phyloP scores from a whole-genome alignment of 352 stramenopile genomes.

The Plasmopara halstedii region DNA sequence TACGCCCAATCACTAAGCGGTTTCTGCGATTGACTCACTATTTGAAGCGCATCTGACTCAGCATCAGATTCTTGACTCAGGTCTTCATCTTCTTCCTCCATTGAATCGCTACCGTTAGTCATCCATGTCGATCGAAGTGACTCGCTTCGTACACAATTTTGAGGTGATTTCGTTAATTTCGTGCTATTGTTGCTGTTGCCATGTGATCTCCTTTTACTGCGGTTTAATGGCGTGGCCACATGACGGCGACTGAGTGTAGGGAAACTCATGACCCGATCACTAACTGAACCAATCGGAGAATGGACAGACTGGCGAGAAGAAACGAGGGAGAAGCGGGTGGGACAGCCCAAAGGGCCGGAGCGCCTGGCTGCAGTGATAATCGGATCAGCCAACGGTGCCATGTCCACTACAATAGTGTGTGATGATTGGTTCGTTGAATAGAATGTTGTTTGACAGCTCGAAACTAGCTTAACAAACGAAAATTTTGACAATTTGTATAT shows the following conservation, averaged over 20 bases:
- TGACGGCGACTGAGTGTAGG: constrained; percentile 5
- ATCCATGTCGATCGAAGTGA: constrained; percentile 34
- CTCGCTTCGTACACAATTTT: constrained; percentile 18
- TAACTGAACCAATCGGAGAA: constrained; percentile 11
- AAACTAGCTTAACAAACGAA: too few relatives aligned
- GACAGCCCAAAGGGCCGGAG: too few relatives aligned
- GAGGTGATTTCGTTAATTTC: too few relatives aligned
- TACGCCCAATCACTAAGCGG: constrained; percentile 39
- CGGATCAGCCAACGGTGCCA: too few relatives aligned
- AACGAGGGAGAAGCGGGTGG: too few relatives aligned
- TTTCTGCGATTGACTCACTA: constrained; percentile 5
- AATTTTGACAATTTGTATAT: too few relatives aligned
- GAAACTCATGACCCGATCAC: constrained; percentile 6
- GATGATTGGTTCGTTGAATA: too few relatives aligned
- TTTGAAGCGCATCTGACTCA: constrained; percentile 3
- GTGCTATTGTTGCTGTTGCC: not conserved
- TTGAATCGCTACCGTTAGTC: constrained; percentile 22
- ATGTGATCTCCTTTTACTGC: constrained; percentile 9
- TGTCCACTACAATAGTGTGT: too few relatives aligned
- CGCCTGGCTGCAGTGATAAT: too few relatives aligned
- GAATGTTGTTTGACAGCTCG: too few relatives aligned
- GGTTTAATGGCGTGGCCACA: constrained; percentile 1
- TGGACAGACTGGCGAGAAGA: constrained; percentile 1
- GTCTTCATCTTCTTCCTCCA: constrained; percentile 15
- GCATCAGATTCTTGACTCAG: not conserved